Evolutionary conservation across 805 yeast species (phyloP).

Genomic region (Barnettozyma botsteinii): DNA sequence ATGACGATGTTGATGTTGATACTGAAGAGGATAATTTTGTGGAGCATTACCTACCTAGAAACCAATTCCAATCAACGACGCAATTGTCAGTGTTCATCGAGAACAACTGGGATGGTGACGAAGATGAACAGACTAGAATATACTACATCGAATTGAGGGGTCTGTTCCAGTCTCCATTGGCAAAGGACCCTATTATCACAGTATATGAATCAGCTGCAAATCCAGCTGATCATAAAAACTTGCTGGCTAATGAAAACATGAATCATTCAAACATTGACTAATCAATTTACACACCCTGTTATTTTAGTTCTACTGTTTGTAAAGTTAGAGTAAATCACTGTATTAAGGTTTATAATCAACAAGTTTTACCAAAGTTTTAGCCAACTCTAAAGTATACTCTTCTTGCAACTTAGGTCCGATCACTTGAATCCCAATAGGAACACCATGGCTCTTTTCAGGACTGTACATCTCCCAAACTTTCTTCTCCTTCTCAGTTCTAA

Average conservation of each 20-base stretch:
- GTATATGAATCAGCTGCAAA: conserved; percentile 89
- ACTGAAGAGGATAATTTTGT: conserved; percentile 48
- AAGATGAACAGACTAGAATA: conserved; percentile 51
- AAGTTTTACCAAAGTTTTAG: conserved; percentile 2
- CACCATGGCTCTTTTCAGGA: conserved; percentile 8
- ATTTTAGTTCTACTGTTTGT: too few species aligned
- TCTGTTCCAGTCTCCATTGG: conserved; percentile 43
- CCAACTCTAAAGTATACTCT: conserved; percentile 17
- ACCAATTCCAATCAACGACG: conserved; percentile 62
- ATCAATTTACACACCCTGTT: too few species aligned
- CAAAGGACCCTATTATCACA: conserved; percentile 66
- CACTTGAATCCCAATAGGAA: conserved; percentile 20
- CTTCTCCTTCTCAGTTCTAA: conserved; percentile 5
- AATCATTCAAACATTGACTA: conserved; percentile 14
- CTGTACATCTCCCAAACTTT: conserved; percentile 9
- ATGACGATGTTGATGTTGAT: conserved; percentile 28
- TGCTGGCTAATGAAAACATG: conserved; percentile 16
- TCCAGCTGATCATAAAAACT: conserved; percentile 73
- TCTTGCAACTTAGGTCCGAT: conserved; percentile 21
- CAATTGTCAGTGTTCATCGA: conserved; percentile 64
- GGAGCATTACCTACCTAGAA: conserved; percentile 78
- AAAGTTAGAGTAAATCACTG: too few species aligned
- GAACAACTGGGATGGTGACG: conserved; percentile 57
- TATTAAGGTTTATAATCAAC: too few species aligned
- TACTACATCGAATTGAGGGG: conserved; percentile 81